Percentiles rank a stretch among this genome's conserved stretches.
Evolutionary conservation across 495 filamentous ascomycete genomes (phyloP).

Genomic region (Daldinia concentrica): DNA sequence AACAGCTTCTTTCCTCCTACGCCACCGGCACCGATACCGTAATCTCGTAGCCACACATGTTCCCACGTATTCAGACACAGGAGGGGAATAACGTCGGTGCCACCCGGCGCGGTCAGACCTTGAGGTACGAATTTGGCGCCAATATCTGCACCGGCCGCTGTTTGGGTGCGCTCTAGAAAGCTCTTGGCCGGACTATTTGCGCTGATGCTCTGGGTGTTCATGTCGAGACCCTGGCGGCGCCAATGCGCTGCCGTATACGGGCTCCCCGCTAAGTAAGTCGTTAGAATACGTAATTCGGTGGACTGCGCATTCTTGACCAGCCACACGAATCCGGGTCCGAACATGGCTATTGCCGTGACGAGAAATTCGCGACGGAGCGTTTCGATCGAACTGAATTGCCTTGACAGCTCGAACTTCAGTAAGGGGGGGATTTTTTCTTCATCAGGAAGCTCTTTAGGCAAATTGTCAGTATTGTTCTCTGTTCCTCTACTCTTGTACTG

Average conservation of each 20-base stretch:
- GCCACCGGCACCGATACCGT: conserved; percentile 63
- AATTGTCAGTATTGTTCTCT: conserved; percentile 2
- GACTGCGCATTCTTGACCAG: conserved; percentile 67
- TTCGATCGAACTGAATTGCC: conserved; percentile 80
- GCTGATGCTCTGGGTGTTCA: conserved; percentile 68
- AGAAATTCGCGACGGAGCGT: conserved; percentile 82
- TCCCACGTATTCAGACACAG: conserved; percentile 97
- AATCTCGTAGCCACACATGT: conserved; percentile 90
- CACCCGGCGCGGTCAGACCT: conserved; percentile 67
- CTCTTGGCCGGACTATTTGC: conserved; percentile 17
- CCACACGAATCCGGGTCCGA: conserved; percentile 97
- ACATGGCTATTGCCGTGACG: conserved; percentile 86
- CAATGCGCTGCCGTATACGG: conserved; percentile 87
- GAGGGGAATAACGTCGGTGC: conserved; percentile 74
- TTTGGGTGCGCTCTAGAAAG: conserved; percentile 50
- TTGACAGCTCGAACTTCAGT: conserved; percentile 56
- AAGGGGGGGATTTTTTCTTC: conserved; percentile 44
- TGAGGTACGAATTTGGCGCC: conserved; percentile 25
- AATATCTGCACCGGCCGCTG: conserved; percentile 51
- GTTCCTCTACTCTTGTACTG: background rate
- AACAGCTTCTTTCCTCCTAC: conserved; percentile 75
- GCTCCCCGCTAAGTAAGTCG: conserved; percentile 90
- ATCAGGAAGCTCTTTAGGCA: background rate
- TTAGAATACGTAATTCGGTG: conserved; percentile 73
- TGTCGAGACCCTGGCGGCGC: conserved; percentile 79